A percentile compares a stretch with the other conserved stretches of the same genome.
phyloP scores from a whole-genome alignment of 1,139 yeast species.

The Komagataea norvegica region DNA sequence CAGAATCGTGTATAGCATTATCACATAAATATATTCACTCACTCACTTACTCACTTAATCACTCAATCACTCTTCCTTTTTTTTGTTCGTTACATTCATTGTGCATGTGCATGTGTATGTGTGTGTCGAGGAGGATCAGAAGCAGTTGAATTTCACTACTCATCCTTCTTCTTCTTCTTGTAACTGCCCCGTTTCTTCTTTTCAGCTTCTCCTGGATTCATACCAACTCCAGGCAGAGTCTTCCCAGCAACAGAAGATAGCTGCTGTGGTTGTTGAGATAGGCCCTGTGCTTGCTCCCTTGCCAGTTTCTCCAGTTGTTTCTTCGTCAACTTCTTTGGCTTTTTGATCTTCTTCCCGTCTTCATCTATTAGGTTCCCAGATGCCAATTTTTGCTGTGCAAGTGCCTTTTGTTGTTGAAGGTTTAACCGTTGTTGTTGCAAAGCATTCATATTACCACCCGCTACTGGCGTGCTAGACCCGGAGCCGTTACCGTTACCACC shows the following conservation, averaged over 20 bases:
- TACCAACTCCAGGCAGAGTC: conserved; percentile 24
- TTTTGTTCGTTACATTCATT: no score
- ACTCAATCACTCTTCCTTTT: no score
- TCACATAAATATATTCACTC: no score
- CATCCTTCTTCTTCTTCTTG: conserved; percentile 26
- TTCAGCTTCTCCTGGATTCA: conserved; percentile 20
- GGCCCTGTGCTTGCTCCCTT: conserved; percentile 8
- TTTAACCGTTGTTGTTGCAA: conserved; percentile 20
- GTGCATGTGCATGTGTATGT: no score
- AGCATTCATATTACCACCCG: conserved; percentile 7
- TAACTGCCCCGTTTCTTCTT: conserved; percentile 30
- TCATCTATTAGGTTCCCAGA: conserved; percentile 9
- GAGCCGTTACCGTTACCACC: background rate
- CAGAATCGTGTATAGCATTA: conserved; percentile 1
- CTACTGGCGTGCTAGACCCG: background rate
- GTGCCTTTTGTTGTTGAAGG: conserved; percentile 20
- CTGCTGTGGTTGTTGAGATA: conserved; percentile 9
- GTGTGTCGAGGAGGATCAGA: no score
- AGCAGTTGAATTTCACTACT: background rate
- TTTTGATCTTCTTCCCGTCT: conserved; percentile 17
- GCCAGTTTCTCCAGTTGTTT: conserved; percentile 10
- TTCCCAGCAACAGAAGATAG: conserved; percentile 24
- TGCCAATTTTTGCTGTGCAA: conserved; percentile 20
- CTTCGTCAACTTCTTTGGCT: conserved; percentile 19
- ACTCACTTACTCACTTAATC: no score